A percentile compares a stretch with the other conserved stretches of the same genome.
These are phyloP conservation scores for Piloderma croceum DNA, from an alignment of 768 basidiomycete species.

Conservation along the genomic window DNA sequence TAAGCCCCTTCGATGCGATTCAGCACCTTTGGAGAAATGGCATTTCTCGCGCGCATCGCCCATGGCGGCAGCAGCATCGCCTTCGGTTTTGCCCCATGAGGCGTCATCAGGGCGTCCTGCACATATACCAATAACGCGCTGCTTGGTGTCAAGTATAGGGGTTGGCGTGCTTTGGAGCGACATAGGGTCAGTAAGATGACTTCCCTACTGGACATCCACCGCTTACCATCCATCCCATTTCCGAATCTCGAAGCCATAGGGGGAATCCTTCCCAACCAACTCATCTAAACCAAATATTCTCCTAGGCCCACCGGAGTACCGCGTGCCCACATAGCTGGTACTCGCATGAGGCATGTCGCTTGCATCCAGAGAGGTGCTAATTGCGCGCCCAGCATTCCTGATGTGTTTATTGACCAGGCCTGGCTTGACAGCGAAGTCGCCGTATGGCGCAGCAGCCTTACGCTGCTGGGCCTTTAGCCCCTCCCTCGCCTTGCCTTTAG, in stretches of 20 bases:
- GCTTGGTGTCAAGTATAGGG: neutral
- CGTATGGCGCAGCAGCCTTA: neutral
- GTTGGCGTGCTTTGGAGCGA: neutral
- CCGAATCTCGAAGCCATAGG: neutral
- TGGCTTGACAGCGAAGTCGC: neutral
- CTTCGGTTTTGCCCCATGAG: neutral
- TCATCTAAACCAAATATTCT: neutral
- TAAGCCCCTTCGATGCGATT: slow-evolving; percentile 16
- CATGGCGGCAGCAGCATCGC: too few relatives aligned
- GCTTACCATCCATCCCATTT: neutral
- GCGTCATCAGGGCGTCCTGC: neutral
- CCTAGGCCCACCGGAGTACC: neutral
- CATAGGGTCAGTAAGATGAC: neutral
- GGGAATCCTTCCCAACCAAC: neutral
- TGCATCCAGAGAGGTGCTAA: neutral
- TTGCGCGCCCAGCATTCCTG: neutral
- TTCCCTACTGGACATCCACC: neutral
- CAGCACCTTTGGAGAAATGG: slow-evolving; percentile 4
- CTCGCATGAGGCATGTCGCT: neutral
- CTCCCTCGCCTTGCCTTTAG: neutral
- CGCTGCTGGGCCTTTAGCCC: neutral
- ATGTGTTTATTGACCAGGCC: neutral
- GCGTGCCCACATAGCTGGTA: neutral
- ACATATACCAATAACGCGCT: neutral
- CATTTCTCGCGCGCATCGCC: too few relatives aligned